Percentiles rank a stretch among this genome's conserved stretches.
Evolutionary conservation across 2,329 filamentous ascomycete species (phyloP).

Genomic region (Arthrocladium fulminans): DNA sequence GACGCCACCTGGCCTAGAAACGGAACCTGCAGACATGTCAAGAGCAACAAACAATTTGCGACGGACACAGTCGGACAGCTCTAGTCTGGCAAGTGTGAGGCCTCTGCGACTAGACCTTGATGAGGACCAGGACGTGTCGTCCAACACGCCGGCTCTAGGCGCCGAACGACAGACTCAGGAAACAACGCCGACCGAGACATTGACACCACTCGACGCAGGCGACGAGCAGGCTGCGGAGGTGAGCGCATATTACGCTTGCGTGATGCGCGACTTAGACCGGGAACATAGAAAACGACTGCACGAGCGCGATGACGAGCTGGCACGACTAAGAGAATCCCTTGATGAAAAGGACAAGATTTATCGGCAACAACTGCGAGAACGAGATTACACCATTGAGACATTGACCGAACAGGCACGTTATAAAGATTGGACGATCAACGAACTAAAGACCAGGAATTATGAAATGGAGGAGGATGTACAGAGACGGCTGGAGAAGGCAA

Average conservation of each 20-base stretch:
- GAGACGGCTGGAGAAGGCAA: slow-evolving; percentile 24
- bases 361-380: slow-evolving; percentile 24
- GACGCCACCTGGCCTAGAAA: background rate
- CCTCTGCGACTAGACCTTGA: background rate
- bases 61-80: slow-evolving; percentile 6
- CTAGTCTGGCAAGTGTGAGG: background rate
- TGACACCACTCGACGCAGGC: background rate
- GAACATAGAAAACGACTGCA: slow-evolving; percentile 25
- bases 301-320: slow-evolving; percentile 25
- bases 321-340: slow-evolving; percentile 23
- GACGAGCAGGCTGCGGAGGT: slow-evolving; percentile 6
- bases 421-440: slow-evolving; percentile 20
- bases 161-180: slow-evolving; percentile 4
- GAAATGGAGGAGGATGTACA: slow-evolving; percentile 22
- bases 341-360: slow-evolving; percentile 28
- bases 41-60: background rate
- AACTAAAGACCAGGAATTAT: slow-evolving; percentile 22
- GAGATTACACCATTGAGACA: slow-evolving; percentile 22
- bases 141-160: background rate
- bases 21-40: background rate
- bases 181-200: background rate
- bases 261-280: slow-evolving; percentile 27
- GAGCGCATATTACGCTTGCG: slow-evolving; percentile 23
- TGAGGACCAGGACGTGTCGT: background rate
- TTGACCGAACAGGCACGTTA: background rate